Evolutionary conservation across 306 rosid species (phyloP).

Genomic region (Albizia julibrissin): DNA sequence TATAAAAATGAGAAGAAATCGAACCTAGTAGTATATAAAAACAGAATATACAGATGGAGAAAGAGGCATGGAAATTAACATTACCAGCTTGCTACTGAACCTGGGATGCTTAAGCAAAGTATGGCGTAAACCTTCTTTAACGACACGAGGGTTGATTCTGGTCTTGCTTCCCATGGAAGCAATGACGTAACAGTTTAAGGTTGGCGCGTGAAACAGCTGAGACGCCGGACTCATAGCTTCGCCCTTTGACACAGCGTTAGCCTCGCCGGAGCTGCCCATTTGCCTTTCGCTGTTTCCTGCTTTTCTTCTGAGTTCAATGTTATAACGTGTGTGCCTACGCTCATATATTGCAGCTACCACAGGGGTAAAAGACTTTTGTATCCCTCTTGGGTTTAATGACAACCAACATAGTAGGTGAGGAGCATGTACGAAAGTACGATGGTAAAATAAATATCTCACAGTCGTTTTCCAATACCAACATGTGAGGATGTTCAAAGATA

Average conservation of each 20-base stretch:
- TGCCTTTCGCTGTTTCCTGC: not conserved
- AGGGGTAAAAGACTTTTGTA: not conserved
- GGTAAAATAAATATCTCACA: not conserved
- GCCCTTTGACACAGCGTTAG: not conserved
- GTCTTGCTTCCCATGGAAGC: slow-evolving; percentile 50
- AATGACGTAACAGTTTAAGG: slow-evolving; percentile 48
- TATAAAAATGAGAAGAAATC: not conserved
- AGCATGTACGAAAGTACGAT: not conserved
- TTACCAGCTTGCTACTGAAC: slow-evolving; percentile 61
- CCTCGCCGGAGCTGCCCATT: slow-evolving; percentile 25
- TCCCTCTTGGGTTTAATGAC: not conserved
- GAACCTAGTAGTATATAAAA: not conserved
- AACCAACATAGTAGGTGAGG: not conserved
- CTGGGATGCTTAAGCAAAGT: slow-evolving; percentile 59
- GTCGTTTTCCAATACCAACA: not conserved
- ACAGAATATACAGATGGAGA: not conserved
- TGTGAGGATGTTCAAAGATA: too few species aligned
- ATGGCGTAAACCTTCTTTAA: slow-evolving; percentile 46
- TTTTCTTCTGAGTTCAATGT: not conserved
- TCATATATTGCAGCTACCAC: not conserved
- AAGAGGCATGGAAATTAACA: not conserved
- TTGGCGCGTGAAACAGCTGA: slow-evolving; percentile 48
- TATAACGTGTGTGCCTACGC: not conserved
- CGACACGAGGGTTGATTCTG: slow-evolving; percentile 36
- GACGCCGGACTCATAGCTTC: slow-evolving; percentile 54